Evolutionary conservation across 768 basidiomycete genomes (phyloP), one percentile per base, ranked within the genome.

Genomic region (Gymnopilus dilepis): DNA sequence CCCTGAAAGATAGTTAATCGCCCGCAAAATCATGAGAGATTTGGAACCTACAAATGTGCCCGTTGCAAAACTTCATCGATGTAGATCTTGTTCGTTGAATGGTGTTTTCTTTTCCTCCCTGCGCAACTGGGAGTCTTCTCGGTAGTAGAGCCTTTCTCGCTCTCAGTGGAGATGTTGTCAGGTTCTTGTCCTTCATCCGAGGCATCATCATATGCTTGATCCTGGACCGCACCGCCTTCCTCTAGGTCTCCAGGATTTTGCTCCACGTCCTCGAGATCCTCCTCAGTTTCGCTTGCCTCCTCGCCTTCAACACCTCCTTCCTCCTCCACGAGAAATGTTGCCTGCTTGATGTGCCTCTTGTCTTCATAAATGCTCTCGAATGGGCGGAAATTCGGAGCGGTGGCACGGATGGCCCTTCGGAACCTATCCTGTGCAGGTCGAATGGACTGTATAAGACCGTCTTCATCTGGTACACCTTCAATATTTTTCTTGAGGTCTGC

Each of bases 321-420:
- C 28, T 72, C 72, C 6, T 59, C 34, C n/a, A 53, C 52, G 33
- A 74, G 60, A 60, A 74, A 74, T 1, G 38, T 21, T 0, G 72
- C 66, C 12, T 53, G 40, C 2, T 45, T 50, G 9, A 74, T 58
- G 22, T 58, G 65, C 37, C 33, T 64, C 33, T 52, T 56, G 13
- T 42, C 52, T 3, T 52, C 66, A 17, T 63, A 50, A 6, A 56
- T 34, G 24, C 58, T 68, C 40, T 73, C 66, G 63, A 82, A 86
- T 0, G 89, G 88, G 6, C 77, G 63, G 62, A 92, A 91, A 2
- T 80, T 67, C 0, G 90, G 90, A 0, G 86, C 82, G 0, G 89
- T 90, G 0, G 47, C 50, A 0, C 80, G 77, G 42, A 91, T 85
- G 0, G 74, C 73, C 0, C 56, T 56, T 9, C 79, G 76, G 72